Conservation (phyloP, 1,284 basidiomycete genomes). For the Polyporus tsugae region DNA sequence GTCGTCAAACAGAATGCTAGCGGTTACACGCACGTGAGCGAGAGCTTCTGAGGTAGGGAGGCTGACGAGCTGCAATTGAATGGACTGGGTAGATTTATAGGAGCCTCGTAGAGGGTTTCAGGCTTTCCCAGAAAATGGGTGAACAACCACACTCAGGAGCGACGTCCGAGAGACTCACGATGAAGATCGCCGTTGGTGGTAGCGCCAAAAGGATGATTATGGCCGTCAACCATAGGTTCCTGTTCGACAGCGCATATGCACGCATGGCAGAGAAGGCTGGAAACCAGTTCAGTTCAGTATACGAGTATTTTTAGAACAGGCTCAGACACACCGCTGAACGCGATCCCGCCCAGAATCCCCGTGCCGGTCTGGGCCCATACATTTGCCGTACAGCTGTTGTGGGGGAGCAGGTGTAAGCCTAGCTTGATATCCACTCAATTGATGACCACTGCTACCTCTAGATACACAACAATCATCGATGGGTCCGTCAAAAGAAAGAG, state of each 20-base stretch:
- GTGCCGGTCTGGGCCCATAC: neutral
- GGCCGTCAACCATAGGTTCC: neutral
- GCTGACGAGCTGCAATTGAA: neutral
- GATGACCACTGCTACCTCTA: neutral
- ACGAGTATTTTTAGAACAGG: neutral
- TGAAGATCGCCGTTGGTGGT: neutral
- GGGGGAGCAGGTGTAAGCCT: neutral
- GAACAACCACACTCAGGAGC: neutral
- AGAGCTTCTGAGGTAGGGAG: neutral
- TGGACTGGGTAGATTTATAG: neutral
- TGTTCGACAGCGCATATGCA: neutral
- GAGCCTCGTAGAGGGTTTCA: neutral
- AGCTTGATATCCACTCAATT: neutral
- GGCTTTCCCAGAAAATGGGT: too few species aligned
- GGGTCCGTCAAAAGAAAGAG: neutral
- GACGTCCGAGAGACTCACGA: neutral
- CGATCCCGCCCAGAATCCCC: neutral
- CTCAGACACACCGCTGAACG: neutral
- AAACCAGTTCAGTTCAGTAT: neutral
- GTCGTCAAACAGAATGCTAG: neutral
- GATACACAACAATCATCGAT: neutral
- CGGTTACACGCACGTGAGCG: neutral
- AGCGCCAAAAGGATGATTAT: too few species aligned
- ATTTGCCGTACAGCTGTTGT: neutral
- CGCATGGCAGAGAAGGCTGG: conserved; percentile 1